These are phyloP conservation scores for Rhodocollybia butyracea DNA, from an alignment of 768 basidiomycete species.

Conservation along the genomic window DNA sequence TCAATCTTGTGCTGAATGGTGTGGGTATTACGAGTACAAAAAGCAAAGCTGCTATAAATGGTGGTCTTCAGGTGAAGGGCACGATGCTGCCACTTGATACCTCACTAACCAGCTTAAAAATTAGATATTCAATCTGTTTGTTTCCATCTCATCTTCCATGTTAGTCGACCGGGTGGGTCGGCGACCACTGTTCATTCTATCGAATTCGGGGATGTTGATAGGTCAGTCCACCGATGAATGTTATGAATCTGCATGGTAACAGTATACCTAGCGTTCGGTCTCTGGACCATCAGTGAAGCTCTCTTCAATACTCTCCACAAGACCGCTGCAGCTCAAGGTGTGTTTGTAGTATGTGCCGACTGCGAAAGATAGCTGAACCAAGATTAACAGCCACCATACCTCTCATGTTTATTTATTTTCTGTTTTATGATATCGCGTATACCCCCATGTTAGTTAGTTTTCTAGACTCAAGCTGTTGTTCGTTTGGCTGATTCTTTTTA, in stretches of 20 bases:
- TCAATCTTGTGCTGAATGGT: slow-evolving; percentile 62
- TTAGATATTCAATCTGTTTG: slow-evolving; percentile 60
- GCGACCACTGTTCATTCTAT: slow-evolving; percentile 62
- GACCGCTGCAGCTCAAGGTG: slow-evolving; percentile 39
- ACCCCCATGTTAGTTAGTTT: slow-evolving; percentile 67
- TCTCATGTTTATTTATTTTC: slow-evolving; percentile 59
- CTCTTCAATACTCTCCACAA: slow-evolving; percentile 39
- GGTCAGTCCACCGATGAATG: slow-evolving; percentile 34
- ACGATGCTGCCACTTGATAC: neutral
- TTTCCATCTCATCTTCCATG: slow-evolving; percentile 58
- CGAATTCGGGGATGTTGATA: slow-evolving; percentile 55
- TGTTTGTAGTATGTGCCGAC: neutral
- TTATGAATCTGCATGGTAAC: neutral
- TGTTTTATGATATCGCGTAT: slow-evolving; percentile 68
- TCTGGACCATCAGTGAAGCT: slow-evolving; percentile 53
- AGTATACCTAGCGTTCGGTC: slow-evolving; percentile 41
- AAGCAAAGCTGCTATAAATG: slow-evolving; percentile 62
- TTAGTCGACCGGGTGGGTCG: slow-evolving; percentile 68
- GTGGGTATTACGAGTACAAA: slow-evolving; percentile 54
- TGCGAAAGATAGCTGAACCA: neutral
- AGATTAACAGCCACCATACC: slow-evolving; percentile 49
- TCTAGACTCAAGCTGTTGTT: slow-evolving; percentile 31
- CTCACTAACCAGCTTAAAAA: neutral
- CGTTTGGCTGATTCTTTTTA: too few relatives aligned
- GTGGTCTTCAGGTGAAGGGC: slow-evolving; percentile 48